Evolutionary conservation across 208 protist species (phyloP).

Genomic region (Trypanosoma conorhini): DNA sequence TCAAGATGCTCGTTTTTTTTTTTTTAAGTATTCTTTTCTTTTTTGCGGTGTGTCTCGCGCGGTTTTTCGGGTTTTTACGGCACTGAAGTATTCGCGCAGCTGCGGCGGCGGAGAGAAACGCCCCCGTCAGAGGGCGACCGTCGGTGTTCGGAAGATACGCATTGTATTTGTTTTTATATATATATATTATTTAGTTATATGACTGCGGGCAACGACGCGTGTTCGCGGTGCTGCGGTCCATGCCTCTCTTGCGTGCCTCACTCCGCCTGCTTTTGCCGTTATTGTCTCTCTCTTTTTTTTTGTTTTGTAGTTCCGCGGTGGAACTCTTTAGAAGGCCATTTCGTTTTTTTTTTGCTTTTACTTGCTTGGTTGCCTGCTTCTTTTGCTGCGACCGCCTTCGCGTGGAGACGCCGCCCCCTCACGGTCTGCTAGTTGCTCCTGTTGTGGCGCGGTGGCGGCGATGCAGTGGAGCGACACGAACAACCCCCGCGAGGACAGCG

Average conservation of each 20-base stretch:
- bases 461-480: slow-evolving; percentile 70
- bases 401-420: too few species aligned
- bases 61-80: too few species aligned
- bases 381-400: too few species aligned
- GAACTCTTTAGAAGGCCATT: too few species aligned
- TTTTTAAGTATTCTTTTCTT: slow-evolving; percentile 3
- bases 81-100: too few species aligned
- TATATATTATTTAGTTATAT: not conserved
- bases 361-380: not conserved
- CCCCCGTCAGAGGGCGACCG: too few species aligned
- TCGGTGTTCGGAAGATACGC: too few species aligned
- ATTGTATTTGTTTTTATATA: not conserved
- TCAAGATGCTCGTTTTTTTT: slow-evolving; percentile 12
- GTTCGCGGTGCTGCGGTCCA: not conserved
- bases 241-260: not conserved
- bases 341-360: slow-evolving; percentile 2
- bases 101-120: too few species aligned
- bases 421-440: slow-evolving; percentile 12
- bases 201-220: not conserved
- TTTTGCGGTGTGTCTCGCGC: too few species aligned
- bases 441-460: slow-evolving; percentile 34
- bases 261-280: too few species aligned
- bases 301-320: too few species aligned
- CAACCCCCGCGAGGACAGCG: slow-evolving; percentile 68
- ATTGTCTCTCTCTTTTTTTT: too few species aligned